phyloP scores from a whole-genome alignment of 768 basidiomycete species.

The Panaeolus papilionaceus region DNA sequence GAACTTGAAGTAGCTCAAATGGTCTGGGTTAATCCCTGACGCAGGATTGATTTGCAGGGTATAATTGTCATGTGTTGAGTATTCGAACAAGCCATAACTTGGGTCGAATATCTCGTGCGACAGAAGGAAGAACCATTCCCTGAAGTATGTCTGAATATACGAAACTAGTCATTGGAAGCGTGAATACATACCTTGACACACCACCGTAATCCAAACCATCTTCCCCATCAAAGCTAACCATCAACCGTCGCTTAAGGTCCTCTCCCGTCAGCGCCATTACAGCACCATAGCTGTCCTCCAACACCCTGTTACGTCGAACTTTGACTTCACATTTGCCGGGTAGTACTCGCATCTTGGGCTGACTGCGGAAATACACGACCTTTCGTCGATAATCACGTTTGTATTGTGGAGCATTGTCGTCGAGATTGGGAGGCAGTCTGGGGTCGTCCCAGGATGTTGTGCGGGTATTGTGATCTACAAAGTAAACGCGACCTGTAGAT shows the following conservation, averaged over 20 bases:
- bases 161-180: background rate
- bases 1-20: constrained; percentile 83
- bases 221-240: constrained; percentile 81
- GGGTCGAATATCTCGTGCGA: constrained; percentile 87
- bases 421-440: constrained; percentile 79
- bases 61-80: constrained; percentile 81
- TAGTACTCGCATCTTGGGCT: constrained; percentile 80
- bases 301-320: constrained; percentile 76
- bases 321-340: constrained; percentile 89
- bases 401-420: constrained; percentile 93
- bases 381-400: constrained; percentile 93
- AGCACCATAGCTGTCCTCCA: constrained; percentile 87
- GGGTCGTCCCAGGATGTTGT: constrained; percentile 96
- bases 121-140: constrained; percentile 88
- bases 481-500: constrained; percentile 84
- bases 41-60: constrained; percentile 83
- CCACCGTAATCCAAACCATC: constrained; percentile 84
- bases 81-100: constrained; percentile 83
- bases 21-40: constrained; percentile 78
- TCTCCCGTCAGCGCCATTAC: constrained; percentile 82
- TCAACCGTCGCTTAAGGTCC: constrained; percentile 71
- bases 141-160: constrained; percentile 32
- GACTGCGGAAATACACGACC: constrained; percentile 91
- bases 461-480: constrained; percentile 90
- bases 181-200: constrained; percentile 62